Conservation (phyloP, 73 alveolate genomes). For the Tetrahymena borealis region DNA sequence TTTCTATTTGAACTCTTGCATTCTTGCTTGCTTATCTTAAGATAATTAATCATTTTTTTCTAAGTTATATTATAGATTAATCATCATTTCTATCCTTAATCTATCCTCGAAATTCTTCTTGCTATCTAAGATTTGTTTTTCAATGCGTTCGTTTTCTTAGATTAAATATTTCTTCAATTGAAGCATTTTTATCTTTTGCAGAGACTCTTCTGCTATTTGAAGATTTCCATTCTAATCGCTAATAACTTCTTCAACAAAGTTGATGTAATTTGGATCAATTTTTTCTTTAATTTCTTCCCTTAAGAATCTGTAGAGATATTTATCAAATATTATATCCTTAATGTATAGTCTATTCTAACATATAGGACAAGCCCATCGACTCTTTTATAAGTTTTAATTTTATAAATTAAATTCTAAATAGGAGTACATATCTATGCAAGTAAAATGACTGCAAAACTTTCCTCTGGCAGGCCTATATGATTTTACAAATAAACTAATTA, state of each 20-base stretch:
- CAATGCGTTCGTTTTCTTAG: neutral
- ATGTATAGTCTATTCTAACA: neutral
- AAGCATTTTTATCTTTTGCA: neutral
- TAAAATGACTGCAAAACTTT: neutral
- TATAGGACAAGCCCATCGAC: neutral
- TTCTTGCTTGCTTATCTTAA: no score
- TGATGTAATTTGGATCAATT: neutral
- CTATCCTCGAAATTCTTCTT: neutral
- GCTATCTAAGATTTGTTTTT: neutral
- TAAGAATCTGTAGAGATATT: neutral
- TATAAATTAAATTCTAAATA: neutral
- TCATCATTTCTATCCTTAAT: neutral
- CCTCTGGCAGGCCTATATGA: constrained; percentile 3
- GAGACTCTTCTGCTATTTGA: neutral
- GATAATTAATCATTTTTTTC: no score
- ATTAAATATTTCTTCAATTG: neutral
- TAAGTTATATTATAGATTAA: no score
- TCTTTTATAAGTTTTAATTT: neutral
- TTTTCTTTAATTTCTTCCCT: neutral
- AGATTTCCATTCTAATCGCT: neutral
- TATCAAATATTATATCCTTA: neutral
- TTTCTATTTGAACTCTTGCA: no score
- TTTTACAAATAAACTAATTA: no score
- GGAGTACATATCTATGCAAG: neutral
- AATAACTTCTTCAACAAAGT: neutral